phyloP scores from a whole-genome alignment of 306 rosid species.

The Leucaena leucocephala region DNA sequence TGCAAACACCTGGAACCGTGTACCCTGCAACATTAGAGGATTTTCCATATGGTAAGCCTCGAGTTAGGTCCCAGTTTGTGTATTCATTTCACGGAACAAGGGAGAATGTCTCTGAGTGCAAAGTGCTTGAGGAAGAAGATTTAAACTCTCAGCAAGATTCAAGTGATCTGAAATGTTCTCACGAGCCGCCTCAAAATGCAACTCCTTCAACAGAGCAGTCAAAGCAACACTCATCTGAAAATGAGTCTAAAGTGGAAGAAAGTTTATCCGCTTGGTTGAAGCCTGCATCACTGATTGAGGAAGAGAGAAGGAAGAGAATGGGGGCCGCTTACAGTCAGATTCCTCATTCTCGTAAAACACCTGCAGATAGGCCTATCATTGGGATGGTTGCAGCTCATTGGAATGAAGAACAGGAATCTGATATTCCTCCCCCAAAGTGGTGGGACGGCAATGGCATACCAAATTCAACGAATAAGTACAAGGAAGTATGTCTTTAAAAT shows the following conservation, averaged over 20 bases:
- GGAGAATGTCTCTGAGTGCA: conserved; percentile 47
- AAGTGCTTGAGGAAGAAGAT: conserved; percentile 53
- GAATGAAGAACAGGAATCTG: conserved; percentile 62
- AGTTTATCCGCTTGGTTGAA: conserved; percentile 71
- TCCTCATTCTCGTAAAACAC: conserved; percentile 49
- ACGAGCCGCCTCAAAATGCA: conserved; percentile 44
- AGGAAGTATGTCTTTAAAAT: conserved; percentile 59
- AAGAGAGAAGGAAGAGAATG: conserved; percentile 38
- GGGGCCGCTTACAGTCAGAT: conserved; percentile 35
- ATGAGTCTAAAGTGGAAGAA: conserved; percentile 55
- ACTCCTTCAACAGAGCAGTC: conserved; percentile 47
- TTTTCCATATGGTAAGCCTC: conserved; percentile 51
- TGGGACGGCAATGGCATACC: conserved; percentile 93
- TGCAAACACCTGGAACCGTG: conserved; percentile 97
- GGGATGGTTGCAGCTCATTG: conserved; percentile 81
- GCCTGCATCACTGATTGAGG: conserved; percentile 49
- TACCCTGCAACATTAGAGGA: conserved; percentile 65
- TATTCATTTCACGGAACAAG: conserved; percentile 52
- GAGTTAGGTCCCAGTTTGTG: conserved; percentile 75
- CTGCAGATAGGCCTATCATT: conserved; percentile 70
- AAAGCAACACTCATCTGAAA: conserved; percentile 43
- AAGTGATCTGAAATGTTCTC: conserved; percentile 49
- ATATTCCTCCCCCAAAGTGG: conserved; percentile 66
- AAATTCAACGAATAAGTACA: conserved; percentile 87
- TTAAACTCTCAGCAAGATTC: conserved; percentile 47